Percentiles rank a stretch among this genome's conserved stretches.
Evolutionary conservation across 345 rosid genomes (phyloP).

Genomic region (Moricandia moricandioides): DNA sequence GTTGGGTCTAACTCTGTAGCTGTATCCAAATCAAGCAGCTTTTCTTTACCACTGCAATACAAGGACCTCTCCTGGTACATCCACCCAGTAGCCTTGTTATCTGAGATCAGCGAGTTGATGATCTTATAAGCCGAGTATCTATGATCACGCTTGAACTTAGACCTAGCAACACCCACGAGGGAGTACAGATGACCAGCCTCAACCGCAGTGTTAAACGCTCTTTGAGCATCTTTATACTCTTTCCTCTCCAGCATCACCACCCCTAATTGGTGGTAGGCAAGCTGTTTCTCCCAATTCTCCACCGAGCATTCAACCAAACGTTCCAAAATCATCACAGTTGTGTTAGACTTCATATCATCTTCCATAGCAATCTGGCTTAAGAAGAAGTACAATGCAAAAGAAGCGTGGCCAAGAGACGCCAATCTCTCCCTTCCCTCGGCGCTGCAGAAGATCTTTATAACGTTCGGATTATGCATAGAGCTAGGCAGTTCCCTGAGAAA

Average conservation of each 20-base stretch:
- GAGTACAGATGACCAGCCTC: constrained; percentile 69
- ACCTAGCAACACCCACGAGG: constrained; percentile 62
- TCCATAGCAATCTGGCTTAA: constrained; percentile 74
- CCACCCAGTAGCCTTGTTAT: constrained; percentile 61
- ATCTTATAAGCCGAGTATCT: constrained; percentile 70
- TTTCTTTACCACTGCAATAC: constrained; percentile 68
- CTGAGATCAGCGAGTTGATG: constrained; percentile 56
- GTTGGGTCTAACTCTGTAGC: constrained; percentile 76
- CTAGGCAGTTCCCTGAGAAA: constrained; percentile 65
- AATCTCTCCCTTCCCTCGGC: constrained; percentile 55
- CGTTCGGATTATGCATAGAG: constrained; percentile 52
- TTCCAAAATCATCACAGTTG: constrained; percentile 76
- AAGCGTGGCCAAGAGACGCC: constrained; percentile 56
- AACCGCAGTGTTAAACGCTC: constrained; percentile 62
- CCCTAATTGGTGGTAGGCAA: constrained; percentile 70
- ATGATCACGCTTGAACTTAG: constrained; percentile 72
- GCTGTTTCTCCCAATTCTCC: constrained; percentile 68
- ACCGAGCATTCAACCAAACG: constrained; percentile 58
- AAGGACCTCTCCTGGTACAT: constrained; percentile 77
- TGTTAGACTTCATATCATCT: constrained; percentile 68
- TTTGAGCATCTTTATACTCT: constrained; percentile 78
- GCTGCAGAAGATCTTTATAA: constrained; percentile 55
- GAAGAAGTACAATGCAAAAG: constrained; percentile 64
- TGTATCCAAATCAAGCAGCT: constrained; percentile 51
- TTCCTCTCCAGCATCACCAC: constrained; percentile 75